Conservation (phyloP, 257 asterid genomes). For the Haberlea rhodopensis region DNA sequence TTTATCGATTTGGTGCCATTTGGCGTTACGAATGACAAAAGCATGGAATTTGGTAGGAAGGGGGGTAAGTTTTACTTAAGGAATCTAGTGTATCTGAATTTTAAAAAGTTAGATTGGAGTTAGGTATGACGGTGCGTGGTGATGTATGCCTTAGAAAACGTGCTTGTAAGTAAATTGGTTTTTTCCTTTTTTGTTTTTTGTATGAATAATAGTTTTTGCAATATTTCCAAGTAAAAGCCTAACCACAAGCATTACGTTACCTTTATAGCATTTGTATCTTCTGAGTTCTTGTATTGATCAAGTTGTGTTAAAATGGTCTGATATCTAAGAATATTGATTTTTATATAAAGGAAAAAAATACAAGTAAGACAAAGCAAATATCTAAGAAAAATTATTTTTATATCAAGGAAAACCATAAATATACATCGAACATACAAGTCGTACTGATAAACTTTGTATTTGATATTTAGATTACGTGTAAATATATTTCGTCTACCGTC, state of each 20-base stretch:
- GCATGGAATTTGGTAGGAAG: not conserved
- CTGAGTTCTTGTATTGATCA: no score
- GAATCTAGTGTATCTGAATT: conserved; percentile 11
- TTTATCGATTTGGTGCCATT: not conserved
- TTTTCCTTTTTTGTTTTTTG: no score
- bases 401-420: not conserved
- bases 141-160: conserved; percentile 11
- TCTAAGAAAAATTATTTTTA: not conserved
- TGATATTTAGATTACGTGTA: conserved; percentile 26
- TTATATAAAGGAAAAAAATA: no score
- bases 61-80: not conserved
- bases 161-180: not conserved
- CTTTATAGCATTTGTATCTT: no score
- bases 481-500: conserved; percentile 31
- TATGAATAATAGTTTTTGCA: no score
- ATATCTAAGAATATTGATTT: no score
- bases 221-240: no score
- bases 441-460: conserved; percentile 25
- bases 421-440: conserved; percentile 16
- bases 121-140: conserved; percentile 19
- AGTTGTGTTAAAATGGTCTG: no score
- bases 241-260: no score
- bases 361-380: not conserved
- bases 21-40: not conserved
- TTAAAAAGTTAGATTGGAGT: conserved; percentile 6